Conservation (phyloP, 495 filamentous ascomycete species). For the Viridothelium virens region DNA sequence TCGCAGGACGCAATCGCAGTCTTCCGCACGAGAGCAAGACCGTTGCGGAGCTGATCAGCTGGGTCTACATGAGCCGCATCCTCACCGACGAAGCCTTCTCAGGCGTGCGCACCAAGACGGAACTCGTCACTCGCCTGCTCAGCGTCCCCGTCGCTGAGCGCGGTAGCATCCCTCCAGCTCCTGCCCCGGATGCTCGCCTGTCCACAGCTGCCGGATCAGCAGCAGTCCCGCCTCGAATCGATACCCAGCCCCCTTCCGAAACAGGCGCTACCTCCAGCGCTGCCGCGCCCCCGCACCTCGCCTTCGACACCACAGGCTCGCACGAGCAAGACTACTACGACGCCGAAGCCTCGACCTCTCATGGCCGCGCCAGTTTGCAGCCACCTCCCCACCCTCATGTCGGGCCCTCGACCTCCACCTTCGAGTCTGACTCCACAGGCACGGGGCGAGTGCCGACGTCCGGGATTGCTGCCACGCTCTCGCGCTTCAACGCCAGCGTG, state of each 20-base stretch:
- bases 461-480: not conserved
- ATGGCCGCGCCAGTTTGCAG: not conserved
- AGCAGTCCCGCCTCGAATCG: not conserved
- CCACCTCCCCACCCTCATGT: not conserved
- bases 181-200: not conserved
- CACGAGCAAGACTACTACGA: not conserved
- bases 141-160: conserved; percentile 17
- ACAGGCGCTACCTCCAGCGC: conserved; percentile 21
- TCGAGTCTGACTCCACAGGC: conserved; percentile 3
- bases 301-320: not conserved
- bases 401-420: not conserved
- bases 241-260: not conserved
- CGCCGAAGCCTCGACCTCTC: not conserved
- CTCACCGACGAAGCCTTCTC: conserved; percentile 59
- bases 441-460: not conserved
- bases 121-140: conserved; percentile 56
- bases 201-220: not conserved
- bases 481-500: not conserved
- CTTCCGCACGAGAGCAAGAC: conserved; percentile 51
- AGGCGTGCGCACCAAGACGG: conserved; percentile 50
- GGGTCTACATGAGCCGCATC: conserved; percentile 61
- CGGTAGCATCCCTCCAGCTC: not conserved
- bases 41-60: conserved; percentile 68
- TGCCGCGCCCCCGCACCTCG: conserved; percentile 22
- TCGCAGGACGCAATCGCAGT: conserved; percentile 40